These are phyloP conservation scores for Globisporangium polare DNA, from an alignment of 352 stramenopile genomes.

Conservation along the genomic window DNA sequence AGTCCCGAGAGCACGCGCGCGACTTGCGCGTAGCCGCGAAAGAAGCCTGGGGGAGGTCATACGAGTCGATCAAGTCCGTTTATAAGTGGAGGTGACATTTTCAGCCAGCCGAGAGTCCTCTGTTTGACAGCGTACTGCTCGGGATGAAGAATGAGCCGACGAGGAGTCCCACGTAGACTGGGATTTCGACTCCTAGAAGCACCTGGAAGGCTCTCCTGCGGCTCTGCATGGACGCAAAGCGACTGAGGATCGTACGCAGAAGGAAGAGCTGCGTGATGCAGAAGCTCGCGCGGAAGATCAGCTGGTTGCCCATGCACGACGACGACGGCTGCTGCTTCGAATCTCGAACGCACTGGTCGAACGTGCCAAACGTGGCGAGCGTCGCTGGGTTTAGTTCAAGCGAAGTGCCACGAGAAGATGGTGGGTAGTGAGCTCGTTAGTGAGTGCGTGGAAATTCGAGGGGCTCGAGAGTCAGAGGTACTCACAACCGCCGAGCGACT, in stretches of 20 bases:
- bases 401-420: background rate
- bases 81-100: too few relatives aligned
- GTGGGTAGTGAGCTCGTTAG: background rate
- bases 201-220: constrained; percentile 24
- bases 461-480: background rate
- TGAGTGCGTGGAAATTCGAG: background rate
- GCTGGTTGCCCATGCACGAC: constrained; percentile 61
- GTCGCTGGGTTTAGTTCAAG: constrained; percentile 5
- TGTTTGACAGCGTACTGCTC: constrained; percentile 28
- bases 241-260: constrained; percentile 41
- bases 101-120: background rate
- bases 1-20: constrained; percentile 48
- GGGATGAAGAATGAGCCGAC: constrained; percentile 75
- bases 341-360: constrained; percentile 41
- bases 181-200: constrained; percentile 37
- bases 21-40: constrained; percentile 55
- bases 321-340: constrained; percentile 30
- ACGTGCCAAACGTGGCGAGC: constrained; percentile 60
- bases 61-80: background rate
- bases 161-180: constrained; percentile 45
- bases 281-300: constrained; percentile 69
- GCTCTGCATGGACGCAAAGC: constrained; percentile 28
- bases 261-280: constrained; percentile 58
- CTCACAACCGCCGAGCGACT: constrained; percentile 39
- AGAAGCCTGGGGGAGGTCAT: constrained; percentile 38